Percentiles rank a stretch among this genome's conserved stretches.
These are phyloP conservation scores for Ascochyta pisi DNA, from an alignment of 2,329 filamentous ascomycete species.

Conservation along the genomic window DNA sequence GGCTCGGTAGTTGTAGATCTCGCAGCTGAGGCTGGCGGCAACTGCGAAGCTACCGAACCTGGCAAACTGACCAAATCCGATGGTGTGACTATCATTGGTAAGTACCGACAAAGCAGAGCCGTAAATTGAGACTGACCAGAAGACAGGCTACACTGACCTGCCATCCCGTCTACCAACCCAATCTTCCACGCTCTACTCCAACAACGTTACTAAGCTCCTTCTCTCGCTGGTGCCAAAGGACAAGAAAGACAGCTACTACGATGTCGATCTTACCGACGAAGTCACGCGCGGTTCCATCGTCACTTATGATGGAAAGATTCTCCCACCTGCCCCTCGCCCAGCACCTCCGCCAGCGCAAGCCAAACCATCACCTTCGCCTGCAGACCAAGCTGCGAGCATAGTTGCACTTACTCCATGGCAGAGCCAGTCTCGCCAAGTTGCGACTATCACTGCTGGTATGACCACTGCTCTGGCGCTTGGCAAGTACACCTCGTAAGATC, in stretches of 20 bases:
- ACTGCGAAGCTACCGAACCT: conserved; percentile 81
- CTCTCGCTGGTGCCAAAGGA: conserved; percentile 81
- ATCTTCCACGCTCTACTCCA: conserved; percentile 88
- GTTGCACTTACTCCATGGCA: conserved; percentile 82
- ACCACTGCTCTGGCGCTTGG: conserved; percentile 75
- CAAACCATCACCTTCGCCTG: conserved; percentile 47
- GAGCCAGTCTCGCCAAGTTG: conserved; percentile 77
- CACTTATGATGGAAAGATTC: conserved; percentile 75
- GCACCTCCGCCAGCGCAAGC: conserved; percentile 63
- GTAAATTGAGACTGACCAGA: not conserved
- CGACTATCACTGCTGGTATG: conserved; percentile 78
- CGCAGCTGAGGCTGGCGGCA: conserved; percentile 85
- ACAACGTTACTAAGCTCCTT: conserved; percentile 90
- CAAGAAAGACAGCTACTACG: conserved; percentile 79
- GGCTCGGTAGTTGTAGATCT: conserved; percentile 89
- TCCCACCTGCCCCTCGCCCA: conserved; percentile 77
- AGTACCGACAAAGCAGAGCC: conserved; percentile 25
- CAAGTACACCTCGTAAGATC: conserved; percentile 69
- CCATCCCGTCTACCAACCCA: conserved; percentile 87
- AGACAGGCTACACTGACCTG: conserved; percentile 76
- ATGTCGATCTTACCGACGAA: conserved; percentile 81
- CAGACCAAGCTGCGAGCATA: conserved; percentile 58
- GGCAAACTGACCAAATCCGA: conserved; percentile 75
- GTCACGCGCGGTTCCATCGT: conserved; percentile 87
- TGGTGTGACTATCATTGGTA: conserved; percentile 84